Percentiles rank a stretch among this genome's conserved stretches.
Conservation (phyloP, 306 rosid species). For the Quercus gilva region DNA sequence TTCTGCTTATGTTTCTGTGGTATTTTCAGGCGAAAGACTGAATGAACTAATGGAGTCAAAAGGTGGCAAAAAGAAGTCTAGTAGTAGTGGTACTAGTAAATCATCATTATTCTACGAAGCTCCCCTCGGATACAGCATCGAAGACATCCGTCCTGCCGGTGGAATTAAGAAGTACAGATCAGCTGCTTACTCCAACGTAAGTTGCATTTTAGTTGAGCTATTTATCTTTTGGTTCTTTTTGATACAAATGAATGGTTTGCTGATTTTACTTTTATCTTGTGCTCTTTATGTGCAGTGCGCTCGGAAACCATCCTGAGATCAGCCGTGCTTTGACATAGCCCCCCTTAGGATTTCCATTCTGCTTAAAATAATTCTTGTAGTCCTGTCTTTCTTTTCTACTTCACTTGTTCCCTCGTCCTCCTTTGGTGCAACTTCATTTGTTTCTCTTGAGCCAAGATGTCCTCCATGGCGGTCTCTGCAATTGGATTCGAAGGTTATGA, state of each 20-base stretch:
- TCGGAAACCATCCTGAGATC: slow-evolving; percentile 87
- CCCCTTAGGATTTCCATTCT: slow-evolving; percentile 30
- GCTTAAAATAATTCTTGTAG: slow-evolving; percentile 2
- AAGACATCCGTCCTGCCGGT: slow-evolving; percentile 95
- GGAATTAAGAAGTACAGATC: slow-evolving; percentile 97
- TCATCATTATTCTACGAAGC: slow-evolving; percentile 82
- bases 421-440: not conserved
- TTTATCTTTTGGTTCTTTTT: not conserved
- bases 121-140: slow-evolving; percentile 94
- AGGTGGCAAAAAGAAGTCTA: slow-evolving; percentile 87
- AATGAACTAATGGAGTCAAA: slow-evolving; percentile 94
- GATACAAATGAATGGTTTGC: not conserved
- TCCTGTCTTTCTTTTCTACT: slow-evolving; percentile 4
- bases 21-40: slow-evolving; percentile 44
- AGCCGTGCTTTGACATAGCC: slow-evolving; percentile 25
- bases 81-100: slow-evolving; percentile 68
- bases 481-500: slow-evolving; percentile 97
- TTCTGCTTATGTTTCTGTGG: not conserved
- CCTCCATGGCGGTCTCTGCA: slow-evolving; percentile 56
- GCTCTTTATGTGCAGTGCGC: slow-evolving; percentile 62
- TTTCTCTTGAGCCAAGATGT: slow-evolving; percentile 48
- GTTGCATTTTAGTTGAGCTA: slow-evolving; percentile 3
- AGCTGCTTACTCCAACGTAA: slow-evolving; percentile 99
- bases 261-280: not conserved
- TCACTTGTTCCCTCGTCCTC: slow-evolving; percentile 21